Evolutionary conservation across 805 yeast genomes (phyloP).

Genomic region (Pichia insulana): DNA sequence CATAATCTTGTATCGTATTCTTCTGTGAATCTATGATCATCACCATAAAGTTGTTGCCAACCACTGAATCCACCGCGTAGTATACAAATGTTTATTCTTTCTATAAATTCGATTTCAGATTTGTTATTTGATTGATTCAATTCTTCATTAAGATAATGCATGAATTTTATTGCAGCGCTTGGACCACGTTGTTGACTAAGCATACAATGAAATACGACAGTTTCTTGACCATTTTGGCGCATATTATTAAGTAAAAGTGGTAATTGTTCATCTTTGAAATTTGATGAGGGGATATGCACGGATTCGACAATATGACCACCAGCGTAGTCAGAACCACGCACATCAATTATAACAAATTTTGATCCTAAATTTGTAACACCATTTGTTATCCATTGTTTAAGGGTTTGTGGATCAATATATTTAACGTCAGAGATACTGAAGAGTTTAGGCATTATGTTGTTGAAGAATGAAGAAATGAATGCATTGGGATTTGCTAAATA

Average conservation of each 20-base stretch:
- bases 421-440: conserved; percentile 34
- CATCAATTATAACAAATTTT: conserved; percentile 60
- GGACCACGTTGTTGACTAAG: conserved; percentile 92
- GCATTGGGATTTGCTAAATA: background rate
- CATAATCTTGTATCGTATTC: conserved; percentile 39
- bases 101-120: conserved; percentile 28
- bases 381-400: conserved; percentile 37
- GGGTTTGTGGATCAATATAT: conserved; percentile 36
- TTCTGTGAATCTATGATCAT: conserved; percentile 55
- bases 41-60: conserved; percentile 77
- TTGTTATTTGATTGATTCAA: conserved; percentile 16
- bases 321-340: conserved; percentile 70
- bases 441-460: background rate
- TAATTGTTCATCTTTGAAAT: conserved; percentile 31
- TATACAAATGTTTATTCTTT: conserved; percentile 45
- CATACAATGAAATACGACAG: conserved; percentile 84
- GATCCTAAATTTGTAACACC: conserved; percentile 33
- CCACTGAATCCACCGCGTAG: conserved; percentile 75
- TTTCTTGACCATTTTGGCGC: conserved; percentile 23
- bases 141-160: conserved; percentile 34
- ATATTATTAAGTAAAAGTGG: conserved; percentile 32
- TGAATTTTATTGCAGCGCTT: conserved; percentile 59
- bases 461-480: background rate
- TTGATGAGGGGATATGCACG: conserved; percentile 45
- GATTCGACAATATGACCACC: conserved; percentile 67